Base-by-base conservation (phyloP, 2,329 filamentous ascomycete genomes). In the Cladorrhinum sp. region DNA sequence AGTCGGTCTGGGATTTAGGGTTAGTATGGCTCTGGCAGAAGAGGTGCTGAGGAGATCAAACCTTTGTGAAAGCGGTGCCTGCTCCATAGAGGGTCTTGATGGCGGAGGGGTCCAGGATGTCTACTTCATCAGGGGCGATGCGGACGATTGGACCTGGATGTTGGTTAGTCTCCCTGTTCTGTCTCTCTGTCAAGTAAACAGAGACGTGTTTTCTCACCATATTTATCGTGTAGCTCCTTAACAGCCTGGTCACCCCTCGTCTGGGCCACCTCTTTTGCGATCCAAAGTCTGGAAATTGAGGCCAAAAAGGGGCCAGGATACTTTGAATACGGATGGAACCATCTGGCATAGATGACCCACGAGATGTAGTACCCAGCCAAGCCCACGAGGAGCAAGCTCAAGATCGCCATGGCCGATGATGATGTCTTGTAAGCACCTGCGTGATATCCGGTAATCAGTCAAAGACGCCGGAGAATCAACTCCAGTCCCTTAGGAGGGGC, bases 91-190 rank as follows among this genome's bases (percentile, higher is more conserved):
- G 58, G 1, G 69, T 71, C 60, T 71, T 71, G 62, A 72, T 77
- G 62, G 81, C 70, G 62, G 82, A 78, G 10, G 81, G 80, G 33
- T 79, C 76, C 60, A 82, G 79, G 67, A 82, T 81, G 53, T 79
- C 77, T 16, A 83, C 75, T 7, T 75, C 75, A 23, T 80, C 80
- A 49, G 73, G 73, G 0, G 67, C 73, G 33, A 74, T 71, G 16
- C 73, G 71, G 36, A 75, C 69, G 28, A 74, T 67, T 1, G 73
- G 71, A 0, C 73, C 73, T 61, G 61, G 30, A 3, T 24, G 2
- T 4, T 5, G 21, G 21, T 55, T n/a, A 48, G 30, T 20, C 16
- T 3, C 16, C 2, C 14, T 9, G 18, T 8, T 26, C 30, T 2
- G 12, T 16, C 33, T 16, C 33, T 16, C 33, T n/a, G n/a, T n/a